A percentile compares a stretch with the other conserved stretches of the same genome.
Evolutionary conservation across 257 asterid genomes (phyloP).

Genomic region (Anisodus acutangulus): DNA sequence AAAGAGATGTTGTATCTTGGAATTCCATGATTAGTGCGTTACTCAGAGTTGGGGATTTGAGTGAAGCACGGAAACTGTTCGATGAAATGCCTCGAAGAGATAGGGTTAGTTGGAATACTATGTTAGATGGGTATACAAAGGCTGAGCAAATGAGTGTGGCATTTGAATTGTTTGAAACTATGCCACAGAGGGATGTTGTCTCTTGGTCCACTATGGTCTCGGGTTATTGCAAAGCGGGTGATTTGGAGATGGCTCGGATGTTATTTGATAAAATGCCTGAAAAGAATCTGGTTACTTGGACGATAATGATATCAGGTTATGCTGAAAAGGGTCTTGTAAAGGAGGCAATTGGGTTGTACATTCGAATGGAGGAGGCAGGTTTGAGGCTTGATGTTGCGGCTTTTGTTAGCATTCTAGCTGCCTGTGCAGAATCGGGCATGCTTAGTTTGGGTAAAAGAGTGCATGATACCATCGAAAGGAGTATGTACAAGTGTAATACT

Average conservation of each 20-base stretch:
- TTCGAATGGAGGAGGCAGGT: slow-evolving; percentile 51
- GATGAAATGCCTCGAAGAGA: slow-evolving; percentile 46
- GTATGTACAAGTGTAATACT: slow-evolving; percentile 40
- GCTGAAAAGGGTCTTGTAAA: slow-evolving; percentile 68
- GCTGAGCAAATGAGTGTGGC: slow-evolving; percentile 41
- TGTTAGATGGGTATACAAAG: slow-evolving; percentile 46
- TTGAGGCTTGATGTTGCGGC: slow-evolving; percentile 59
- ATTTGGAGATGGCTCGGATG: slow-evolving; percentile 70
- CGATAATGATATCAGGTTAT: slow-evolving; percentile 69
- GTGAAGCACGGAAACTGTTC: slow-evolving; percentile 41
- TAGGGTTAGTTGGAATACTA: slow-evolving; percentile 49
- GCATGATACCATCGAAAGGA: slow-evolving; percentile 48
- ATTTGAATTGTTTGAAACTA: slow-evolving; percentile 59
- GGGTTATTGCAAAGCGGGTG: slow-evolving; percentile 68
- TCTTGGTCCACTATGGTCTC: slow-evolving; percentile 79
- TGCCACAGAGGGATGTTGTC: slow-evolving; percentile 69
- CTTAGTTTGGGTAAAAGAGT: slow-evolving; percentile 72
- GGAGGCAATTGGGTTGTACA: slow-evolving; percentile 63
- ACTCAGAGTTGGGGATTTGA: slow-evolving; percentile 38
- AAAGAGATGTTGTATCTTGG: slow-evolving; percentile 64
- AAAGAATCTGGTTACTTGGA: slow-evolving; percentile 80
- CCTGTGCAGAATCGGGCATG: slow-evolving; percentile 75
- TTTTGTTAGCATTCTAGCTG: slow-evolving; percentile 63
- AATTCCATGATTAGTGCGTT: slow-evolving; percentile 65
- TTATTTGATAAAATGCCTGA: slow-evolving; percentile 79